Evolutionary conservation across 2,329 filamentous ascomycete genomes (phyloP).

Genomic region (Curvularia verruculosa): DNA sequence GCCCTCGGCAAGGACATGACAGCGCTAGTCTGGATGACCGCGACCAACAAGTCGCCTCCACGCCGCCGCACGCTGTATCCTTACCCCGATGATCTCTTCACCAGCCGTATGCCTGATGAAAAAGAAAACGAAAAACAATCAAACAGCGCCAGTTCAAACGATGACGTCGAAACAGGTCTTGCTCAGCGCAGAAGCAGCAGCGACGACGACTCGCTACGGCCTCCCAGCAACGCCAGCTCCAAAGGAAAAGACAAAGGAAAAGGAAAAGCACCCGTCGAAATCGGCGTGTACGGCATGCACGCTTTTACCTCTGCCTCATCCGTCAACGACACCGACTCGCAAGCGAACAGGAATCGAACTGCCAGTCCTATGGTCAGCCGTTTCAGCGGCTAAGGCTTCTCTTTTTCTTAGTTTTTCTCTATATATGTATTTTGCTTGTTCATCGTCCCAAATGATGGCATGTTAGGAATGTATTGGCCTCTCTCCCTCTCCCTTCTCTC

Average conservation of each 20-base stretch:
- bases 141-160: background rate
- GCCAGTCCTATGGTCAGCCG: background rate
- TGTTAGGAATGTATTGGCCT: too few relatives aligned
- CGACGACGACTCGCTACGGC: background rate
- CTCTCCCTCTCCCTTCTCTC: too few relatives aligned
- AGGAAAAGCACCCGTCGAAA: background rate
- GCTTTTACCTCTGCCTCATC: background rate
- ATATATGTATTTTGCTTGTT: too few relatives aligned
- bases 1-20: slow-evolving; percentile 50
- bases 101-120: slow-evolving; percentile 15
- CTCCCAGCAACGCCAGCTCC: background rate
- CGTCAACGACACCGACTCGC: background rate
- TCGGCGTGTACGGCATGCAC: slow-evolving; percentile 1
- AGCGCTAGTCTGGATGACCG: slow-evolving; percentile 45
- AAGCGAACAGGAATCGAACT: background rate
- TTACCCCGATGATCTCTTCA: slow-evolving; percentile 33
- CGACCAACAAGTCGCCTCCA: slow-evolving; percentile 44
- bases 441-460: too few relatives aligned
- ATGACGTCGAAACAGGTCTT: background rate
- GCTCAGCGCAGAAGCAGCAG: background rate
- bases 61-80: slow-evolving; percentile 43
- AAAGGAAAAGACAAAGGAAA: background rate
- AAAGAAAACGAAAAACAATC: slow-evolving; percentile 1
- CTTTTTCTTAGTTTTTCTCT: background rate
- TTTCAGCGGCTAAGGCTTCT: background rate